Conservation (phyloP, 169 alveolate genomes). For the Plasmodium fragile region DNA sequence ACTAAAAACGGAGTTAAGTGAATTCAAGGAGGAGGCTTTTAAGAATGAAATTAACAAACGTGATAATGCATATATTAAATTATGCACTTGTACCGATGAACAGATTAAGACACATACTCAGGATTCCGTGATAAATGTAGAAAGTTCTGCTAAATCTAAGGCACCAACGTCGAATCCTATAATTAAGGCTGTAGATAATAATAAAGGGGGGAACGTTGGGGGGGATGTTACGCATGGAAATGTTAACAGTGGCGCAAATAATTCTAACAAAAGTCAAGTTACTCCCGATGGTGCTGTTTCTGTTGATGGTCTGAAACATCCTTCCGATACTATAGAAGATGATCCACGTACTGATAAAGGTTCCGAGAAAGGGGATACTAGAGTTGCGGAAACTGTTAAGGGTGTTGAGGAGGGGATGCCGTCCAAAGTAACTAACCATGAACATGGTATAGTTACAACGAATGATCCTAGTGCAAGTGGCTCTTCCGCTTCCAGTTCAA, state of each 20-base stretch:
- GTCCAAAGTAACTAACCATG: too few relatives aligned
- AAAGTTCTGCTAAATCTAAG: background rate
- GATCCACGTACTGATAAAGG: too few relatives aligned
- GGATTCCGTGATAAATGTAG: background rate
- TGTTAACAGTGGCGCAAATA: background rate
- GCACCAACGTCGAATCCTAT: background rate
- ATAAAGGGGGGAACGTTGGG: background rate
- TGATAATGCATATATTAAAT: background rate
- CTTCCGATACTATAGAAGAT: too few relatives aligned
- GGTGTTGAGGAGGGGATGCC: too few relatives aligned
- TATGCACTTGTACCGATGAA: background rate
- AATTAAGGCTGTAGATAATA: background rate
- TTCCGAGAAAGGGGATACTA: too few relatives aligned
- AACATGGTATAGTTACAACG: too few relatives aligned
- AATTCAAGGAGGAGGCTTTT: background rate
- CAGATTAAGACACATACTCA: background rate
- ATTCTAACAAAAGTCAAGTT: background rate
- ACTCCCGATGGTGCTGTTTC: background rate
- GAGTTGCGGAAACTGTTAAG: too few relatives aligned
- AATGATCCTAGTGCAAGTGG: too few relatives aligned
- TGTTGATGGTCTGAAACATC: too few relatives aligned
- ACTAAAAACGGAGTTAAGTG: background rate
- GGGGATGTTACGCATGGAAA: background rate
- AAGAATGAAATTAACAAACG: background rate
- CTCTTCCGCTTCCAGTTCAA: too few relatives aligned